Evolutionary conservation across 208 protist species (phyloP).

Genomic region (Wallacemonas rigidus): DNA sequence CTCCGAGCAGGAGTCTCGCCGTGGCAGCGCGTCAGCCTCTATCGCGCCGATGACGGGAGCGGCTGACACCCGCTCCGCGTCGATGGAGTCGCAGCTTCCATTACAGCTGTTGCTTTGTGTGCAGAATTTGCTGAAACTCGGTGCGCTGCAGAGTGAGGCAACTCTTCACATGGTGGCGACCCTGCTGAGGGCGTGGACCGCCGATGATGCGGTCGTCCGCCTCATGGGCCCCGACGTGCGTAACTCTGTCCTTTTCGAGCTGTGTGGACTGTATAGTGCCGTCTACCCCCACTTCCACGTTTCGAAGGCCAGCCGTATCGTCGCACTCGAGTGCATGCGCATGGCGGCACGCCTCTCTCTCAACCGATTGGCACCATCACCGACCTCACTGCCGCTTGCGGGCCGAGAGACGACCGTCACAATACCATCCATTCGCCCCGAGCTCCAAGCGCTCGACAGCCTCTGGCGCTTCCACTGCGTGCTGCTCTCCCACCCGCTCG

Average conservation of each 20-base stretch:
- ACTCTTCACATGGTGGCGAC: background rate
- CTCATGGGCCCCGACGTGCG: constrained; percentile 1
- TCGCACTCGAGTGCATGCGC: constrained; percentile 5
- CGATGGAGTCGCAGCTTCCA: background rate
- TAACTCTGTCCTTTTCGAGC: background rate
- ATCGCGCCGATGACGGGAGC: too few species aligned
- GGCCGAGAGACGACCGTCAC: too few species aligned
- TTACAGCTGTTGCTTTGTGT: background rate
- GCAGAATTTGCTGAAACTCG: background rate
- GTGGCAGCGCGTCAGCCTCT: background rate
- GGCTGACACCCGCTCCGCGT: background rate
- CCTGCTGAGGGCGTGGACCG: constrained; percentile 1
- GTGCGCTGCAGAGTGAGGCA: constrained; percentile 1
- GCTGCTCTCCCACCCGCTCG: constrained; percentile 22
- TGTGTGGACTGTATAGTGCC: background rate
- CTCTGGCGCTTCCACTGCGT: constrained; percentile 35
- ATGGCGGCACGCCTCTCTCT: constrained; percentile 21
- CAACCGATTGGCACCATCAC: background rate
- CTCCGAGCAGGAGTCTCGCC: background rate
- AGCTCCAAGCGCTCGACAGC: constrained; percentile 1
- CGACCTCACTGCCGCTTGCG: background rate
- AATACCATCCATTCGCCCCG: background rate
- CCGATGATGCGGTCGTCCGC: background rate
- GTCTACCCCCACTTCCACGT: constrained; percentile 11
- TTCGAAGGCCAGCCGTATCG: constrained; percentile 1